A percentile compares a stretch with the other conserved stretches of the same genome.
Evolutionary conservation across 2,329 filamentous ascomycete genomes (phyloP).

Genomic region (Pseudogymnoascus destructans): DNA sequence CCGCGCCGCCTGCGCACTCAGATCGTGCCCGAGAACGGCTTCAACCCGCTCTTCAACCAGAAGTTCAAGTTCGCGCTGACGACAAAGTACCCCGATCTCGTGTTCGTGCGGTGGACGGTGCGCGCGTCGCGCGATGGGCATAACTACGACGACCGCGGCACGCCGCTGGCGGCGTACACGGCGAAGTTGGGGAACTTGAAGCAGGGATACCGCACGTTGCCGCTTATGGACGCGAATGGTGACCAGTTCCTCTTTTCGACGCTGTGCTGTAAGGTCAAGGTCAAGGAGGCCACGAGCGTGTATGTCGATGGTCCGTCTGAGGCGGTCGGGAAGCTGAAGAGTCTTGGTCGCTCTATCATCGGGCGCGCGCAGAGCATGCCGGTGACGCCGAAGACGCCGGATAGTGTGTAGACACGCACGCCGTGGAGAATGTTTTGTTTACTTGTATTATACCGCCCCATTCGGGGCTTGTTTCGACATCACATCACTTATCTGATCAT

Average conservation of each 20-base stretch:
- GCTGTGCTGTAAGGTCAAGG: conserved; percentile 78
- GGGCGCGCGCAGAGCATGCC: conserved; percentile 28
- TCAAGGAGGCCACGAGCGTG: conserved; percentile 42
- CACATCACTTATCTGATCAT: not conserved
- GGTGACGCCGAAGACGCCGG: not conserved
- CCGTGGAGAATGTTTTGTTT: not conserved
- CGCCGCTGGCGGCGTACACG: conserved; percentile 69
- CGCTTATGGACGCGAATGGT: conserved; percentile 74
- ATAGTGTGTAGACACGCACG: not conserved
- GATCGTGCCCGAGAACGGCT: conserved; percentile 77
- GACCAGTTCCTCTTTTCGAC: conserved; percentile 93
- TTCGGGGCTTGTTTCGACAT: not conserved
- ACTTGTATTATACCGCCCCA: not conserved
- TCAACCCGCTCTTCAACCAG: conserved; percentile 79
- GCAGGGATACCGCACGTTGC: conserved; percentile 84
- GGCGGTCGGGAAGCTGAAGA: conserved; percentile 41
- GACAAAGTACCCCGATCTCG: conserved; percentile 86
- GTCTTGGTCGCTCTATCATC: conserved; percentile 44
- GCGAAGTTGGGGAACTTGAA: conserved; percentile 83
- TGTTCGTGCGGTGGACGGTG: conserved; percentile 88
- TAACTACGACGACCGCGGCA: conserved; percentile 47
- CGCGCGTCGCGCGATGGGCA: conserved; percentile 72
- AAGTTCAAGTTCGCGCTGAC: conserved; percentile 68
- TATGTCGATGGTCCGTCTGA: conserved; percentile 39
- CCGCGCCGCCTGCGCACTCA: conserved; percentile 69